These are phyloP conservation scores for Tylopilus sp. DNA, from an alignment of 768 basidiomycete species.

Conservation along the genomic window DNA sequence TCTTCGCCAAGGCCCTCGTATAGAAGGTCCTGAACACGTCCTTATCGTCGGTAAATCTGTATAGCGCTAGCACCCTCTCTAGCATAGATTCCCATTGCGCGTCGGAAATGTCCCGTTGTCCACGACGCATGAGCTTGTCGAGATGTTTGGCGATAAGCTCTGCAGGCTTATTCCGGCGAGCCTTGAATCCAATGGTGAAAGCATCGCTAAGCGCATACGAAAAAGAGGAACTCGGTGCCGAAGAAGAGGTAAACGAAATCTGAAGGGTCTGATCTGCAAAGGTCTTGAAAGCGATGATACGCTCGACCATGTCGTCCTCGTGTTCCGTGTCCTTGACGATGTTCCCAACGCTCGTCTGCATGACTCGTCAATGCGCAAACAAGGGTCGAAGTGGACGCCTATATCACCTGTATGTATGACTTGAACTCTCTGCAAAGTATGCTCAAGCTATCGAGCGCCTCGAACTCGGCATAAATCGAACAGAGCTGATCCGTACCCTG, in stretches of 20 bases:
- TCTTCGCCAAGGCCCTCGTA: conserved; percentile 82
- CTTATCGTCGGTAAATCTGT: conserved; percentile 87
- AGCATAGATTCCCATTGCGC: conserved; percentile 59
- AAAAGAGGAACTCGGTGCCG: conserved; percentile 52
- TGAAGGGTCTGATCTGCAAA: conserved; percentile 50
- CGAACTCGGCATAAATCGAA: conserved; percentile 60
- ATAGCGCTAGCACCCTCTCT: conserved; percentile 67
- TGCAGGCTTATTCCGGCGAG: conserved; percentile 77
- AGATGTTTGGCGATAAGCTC: conserved; percentile 93
- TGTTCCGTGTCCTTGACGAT: conserved; percentile 60
- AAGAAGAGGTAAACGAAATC: conserved; percentile 47
- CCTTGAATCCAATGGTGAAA: conserved; percentile 71
- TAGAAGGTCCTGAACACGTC: conserved; percentile 95
- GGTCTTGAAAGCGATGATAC: conserved; percentile 65
- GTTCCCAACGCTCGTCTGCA: conserved; percentile 51
- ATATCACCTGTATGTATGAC: conserved; percentile 51
- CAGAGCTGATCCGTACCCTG: conserved; percentile 43
- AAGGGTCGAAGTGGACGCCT: neutral
- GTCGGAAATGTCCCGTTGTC: conserved; percentile 69
- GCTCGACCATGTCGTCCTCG: conserved; percentile 78
- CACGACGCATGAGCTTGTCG: conserved; percentile 82
- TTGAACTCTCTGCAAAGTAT: conserved; percentile 61
- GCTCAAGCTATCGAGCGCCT: conserved; percentile 51
- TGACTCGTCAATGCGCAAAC: neutral
- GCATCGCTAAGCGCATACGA: conserved; percentile 67